phyloP scores from a whole-genome alignment of 2,329 filamentous ascomycete genomes.

The Neoascochyta sp. region DNA sequence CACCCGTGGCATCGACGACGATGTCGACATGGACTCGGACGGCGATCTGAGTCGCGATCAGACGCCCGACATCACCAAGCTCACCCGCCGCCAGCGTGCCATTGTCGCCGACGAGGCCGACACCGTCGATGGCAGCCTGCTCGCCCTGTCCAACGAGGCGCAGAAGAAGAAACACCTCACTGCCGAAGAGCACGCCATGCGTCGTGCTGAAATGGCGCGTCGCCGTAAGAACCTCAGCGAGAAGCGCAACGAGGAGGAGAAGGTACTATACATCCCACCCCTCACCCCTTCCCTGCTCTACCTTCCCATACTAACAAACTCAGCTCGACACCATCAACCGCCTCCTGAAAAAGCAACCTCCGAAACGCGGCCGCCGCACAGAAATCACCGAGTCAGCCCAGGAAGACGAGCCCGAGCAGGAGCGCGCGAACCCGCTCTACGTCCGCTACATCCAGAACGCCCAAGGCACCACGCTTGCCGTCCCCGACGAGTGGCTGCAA shows the following conservation, averaged over 20 bases:
- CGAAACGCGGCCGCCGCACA: slow-evolving; percentile 55
- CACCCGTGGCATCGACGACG: slow-evolving; percentile 33
- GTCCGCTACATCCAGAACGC: slow-evolving; percentile 66
- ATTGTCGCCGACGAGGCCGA: slow-evolving; percentile 52
- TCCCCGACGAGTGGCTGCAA: slow-evolving; percentile 65
- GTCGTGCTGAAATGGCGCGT: slow-evolving; percentile 69
- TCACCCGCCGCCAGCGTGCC: slow-evolving; percentile 66
- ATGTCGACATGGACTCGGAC: slow-evolving; percentile 48
- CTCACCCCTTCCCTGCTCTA: not conserved
- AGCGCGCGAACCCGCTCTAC: slow-evolving; percentile 58
- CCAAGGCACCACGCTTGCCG: slow-evolving; percentile 59
- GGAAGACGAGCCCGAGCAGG: slow-evolving; percentile 44
- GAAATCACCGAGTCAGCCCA: slow-evolving; percentile 49
- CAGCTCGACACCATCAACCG: slow-evolving; percentile 91
- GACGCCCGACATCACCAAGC: slow-evolving; percentile 61
- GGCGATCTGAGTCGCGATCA: slow-evolving; percentile 54
- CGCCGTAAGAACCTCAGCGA: slow-evolving; percentile 70
- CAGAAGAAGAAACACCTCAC: slow-evolving; percentile 70
- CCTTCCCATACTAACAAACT: slow-evolving; percentile 17
- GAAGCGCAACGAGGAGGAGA: slow-evolving; percentile 75
- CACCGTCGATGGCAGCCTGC: slow-evolving; percentile 45
- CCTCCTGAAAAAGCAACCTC: slow-evolving; percentile 78
- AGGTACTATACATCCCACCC: slow-evolving; percentile 45
- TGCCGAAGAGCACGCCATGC: slow-evolving; percentile 69
- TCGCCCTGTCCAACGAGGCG: slow-evolving; percentile 61